These are phyloP conservation scores for Pythium dissotocum DNA, from an alignment of 352 stramenopile species.

Conservation along the genomic window DNA sequence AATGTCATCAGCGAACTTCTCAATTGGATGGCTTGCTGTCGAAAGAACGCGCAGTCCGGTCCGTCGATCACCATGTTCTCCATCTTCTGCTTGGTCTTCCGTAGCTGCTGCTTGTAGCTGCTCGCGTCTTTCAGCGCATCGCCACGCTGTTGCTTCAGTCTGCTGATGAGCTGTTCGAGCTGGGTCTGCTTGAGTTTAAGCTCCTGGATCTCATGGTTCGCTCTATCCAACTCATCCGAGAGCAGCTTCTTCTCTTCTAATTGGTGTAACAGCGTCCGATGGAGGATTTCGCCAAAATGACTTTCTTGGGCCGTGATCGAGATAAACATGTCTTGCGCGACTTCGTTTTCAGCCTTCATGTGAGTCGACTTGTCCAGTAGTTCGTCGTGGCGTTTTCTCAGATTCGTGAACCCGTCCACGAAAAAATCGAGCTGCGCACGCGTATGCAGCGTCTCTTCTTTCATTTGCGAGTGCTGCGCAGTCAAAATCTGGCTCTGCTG, in stretches of 20 bases:
- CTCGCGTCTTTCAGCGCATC: constrained; percentile 58
- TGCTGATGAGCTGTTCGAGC: constrained; percentile 39
- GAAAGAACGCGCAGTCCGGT: constrained; percentile 44
- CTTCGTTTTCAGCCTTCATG: constrained; percentile 67
- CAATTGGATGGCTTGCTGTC: constrained; percentile 40
- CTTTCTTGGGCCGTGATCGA: constrained; percentile 61
- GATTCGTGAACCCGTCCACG: constrained; percentile 69
- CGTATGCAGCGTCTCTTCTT: constrained; percentile 60
- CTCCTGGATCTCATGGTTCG: constrained; percentile 29
- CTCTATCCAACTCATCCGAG: constrained; percentile 24
- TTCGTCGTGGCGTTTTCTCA: constrained; percentile 63
- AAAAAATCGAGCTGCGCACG: constrained; percentile 76
- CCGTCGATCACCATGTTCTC: constrained; percentile 30
- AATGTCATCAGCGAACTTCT: constrained; percentile 42
- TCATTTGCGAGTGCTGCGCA: constrained; percentile 57
- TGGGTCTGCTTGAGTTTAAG: constrained; percentile 41
- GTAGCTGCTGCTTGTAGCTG: constrained; percentile 61
- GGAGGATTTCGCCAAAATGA: constrained; percentile 53
- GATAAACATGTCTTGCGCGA: constrained; percentile 53
- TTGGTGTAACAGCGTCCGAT: constrained; percentile 45
- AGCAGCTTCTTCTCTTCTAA: constrained; percentile 41
- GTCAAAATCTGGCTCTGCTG: constrained; percentile 48
- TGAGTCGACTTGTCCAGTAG: constrained; percentile 52
- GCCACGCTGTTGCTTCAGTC: constrained; percentile 50
- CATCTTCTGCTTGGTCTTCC: constrained; percentile 45